phyloP scores from a whole-genome alignment of 1,284 basidiomycete genomes.

The Cryptococcus wingfieldii region DNA sequence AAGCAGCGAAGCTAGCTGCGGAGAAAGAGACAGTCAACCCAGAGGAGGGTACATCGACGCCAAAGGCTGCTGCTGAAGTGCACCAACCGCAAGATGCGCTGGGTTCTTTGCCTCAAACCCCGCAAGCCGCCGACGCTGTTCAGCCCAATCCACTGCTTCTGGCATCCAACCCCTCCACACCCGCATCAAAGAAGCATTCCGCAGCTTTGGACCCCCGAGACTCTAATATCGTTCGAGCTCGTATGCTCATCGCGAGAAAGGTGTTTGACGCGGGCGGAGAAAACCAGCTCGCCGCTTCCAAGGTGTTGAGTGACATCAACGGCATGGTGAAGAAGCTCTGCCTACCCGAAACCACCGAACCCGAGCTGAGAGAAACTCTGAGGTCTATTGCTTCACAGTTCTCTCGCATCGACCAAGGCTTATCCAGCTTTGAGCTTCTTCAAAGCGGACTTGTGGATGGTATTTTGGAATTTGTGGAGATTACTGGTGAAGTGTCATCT shows the following conservation, averaged over 20 bases:
- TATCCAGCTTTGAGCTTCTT: slow-evolving; percentile 93
- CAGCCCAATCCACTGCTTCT: slow-evolving; percentile 19
- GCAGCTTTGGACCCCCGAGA: slow-evolving; percentile 67
- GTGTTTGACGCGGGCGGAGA: slow-evolving; percentile 54
- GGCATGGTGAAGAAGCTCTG: slow-evolving; percentile 62
- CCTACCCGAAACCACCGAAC: slow-evolving; percentile 55
- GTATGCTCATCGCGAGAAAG: slow-evolving; percentile 75
- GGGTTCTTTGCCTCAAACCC: neutral
- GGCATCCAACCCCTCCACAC: slow-evolving; percentile 42
- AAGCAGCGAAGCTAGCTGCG: slow-evolving; percentile 13
- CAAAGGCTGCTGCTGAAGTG: slow-evolving; percentile 6
- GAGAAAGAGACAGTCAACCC: neutral
- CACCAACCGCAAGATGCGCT: neutral
- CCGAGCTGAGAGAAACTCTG: slow-evolving; percentile 60
- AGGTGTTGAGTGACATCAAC: slow-evolving; percentile 55
- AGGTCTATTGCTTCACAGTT: slow-evolving; percentile 74
- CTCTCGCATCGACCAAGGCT: slow-evolving; percentile 61
- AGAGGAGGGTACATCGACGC: neutral
- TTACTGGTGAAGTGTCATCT: slow-evolving; percentile 52
- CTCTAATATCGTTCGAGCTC: slow-evolving; percentile 79
- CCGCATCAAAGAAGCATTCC: slow-evolving; percentile 5
- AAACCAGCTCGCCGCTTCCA: slow-evolving; percentile 60
- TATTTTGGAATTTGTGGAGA: slow-evolving; percentile 75
- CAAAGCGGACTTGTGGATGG: slow-evolving; percentile 90
- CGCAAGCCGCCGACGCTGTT: neutral